phyloP scores from a whole-genome alignment of 1,139 yeast genomes.

The Hanseniaspora uvarum region DNA sequence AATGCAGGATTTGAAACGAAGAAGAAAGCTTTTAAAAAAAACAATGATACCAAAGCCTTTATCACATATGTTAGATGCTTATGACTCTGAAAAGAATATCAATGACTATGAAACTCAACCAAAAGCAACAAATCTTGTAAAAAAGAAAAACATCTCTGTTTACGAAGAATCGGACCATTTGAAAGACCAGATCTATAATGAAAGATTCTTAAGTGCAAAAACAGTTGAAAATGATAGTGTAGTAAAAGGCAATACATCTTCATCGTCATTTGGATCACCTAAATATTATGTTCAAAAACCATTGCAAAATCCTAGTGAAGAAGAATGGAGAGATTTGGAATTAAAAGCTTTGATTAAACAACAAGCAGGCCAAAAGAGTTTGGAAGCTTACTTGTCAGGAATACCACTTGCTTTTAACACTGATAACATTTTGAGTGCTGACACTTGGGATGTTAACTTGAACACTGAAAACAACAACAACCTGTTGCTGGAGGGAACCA shows the following conservation, averaged over 20 bases:
- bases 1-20: slow-evolving; percentile 38
- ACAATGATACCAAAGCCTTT: slow-evolving; percentile 43
- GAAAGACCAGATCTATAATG: neutral
- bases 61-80: slow-evolving; percentile 36
- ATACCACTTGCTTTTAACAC: neutral
- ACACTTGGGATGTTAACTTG: slow-evolving; percentile 7
- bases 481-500: slow-evolving; percentile 7
- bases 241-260: neutral
- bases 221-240: slow-evolving; percentile 1
- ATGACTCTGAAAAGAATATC: slow-evolving; percentile 18
- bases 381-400: slow-evolving; percentile 29
- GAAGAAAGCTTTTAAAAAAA: slow-evolving; percentile 40
- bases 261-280: slow-evolving; percentile 12
- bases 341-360: slow-evolving; percentile 31
- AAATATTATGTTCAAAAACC: slow-evolving; percentile 30
- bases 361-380: slow-evolving; percentile 29
- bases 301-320: slow-evolving; percentile 27
- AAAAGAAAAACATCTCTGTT: neutral
- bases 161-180: slow-evolving; percentile 12
- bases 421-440: slow-evolving; percentile 6
- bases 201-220: slow-evolving; percentile 2
- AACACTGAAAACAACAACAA: slow-evolving; percentile 13
- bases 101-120: slow-evolving; percentile 1
- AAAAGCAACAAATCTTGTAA: neutral
- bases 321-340: slow-evolving; percentile 30